Conservation (phyloP, 2,329 filamentous ascomycete genomes). For the Pyrenochaeta sp. region DNA sequence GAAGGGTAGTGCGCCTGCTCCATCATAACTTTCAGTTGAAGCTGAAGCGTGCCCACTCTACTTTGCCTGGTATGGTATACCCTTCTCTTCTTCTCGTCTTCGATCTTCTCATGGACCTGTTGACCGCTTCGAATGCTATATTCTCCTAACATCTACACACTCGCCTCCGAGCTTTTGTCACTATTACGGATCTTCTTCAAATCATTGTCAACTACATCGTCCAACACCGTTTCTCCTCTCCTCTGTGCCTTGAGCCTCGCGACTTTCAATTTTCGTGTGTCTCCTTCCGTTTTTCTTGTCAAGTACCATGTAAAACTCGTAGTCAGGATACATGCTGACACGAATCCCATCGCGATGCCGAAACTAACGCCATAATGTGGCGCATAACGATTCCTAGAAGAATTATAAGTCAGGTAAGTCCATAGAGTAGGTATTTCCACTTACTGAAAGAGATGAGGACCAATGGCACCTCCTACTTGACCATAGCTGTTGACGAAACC, state of each 20-base stretch:
- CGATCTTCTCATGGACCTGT: too few species aligned
- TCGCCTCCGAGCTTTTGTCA: neutral
- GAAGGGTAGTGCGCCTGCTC: too few species aligned
- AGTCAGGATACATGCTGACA: constrained; percentile 51
- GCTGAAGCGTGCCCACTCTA: too few species aligned
- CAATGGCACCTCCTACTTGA: constrained; percentile 57
- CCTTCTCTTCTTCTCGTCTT: too few species aligned
- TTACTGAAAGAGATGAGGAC: constrained; percentile 54
- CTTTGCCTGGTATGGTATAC: too few species aligned
- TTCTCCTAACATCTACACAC: neutral
- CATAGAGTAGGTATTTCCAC: neutral
- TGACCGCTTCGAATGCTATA: too few species aligned
- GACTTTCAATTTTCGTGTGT: constrained; percentile 38
- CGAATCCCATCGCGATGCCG: constrained; percentile 48
- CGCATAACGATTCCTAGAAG: constrained; percentile 46
- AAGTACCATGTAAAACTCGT: constrained; percentile 54
- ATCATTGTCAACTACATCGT: constrained; percentile 24
- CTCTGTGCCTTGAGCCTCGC: constrained; percentile 22
- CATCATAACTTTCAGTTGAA: too few species aligned
- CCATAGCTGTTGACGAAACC: constrained; percentile 55
- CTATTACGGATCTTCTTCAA: constrained; percentile 11
- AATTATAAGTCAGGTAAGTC: neutral
- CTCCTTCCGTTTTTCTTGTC: constrained; percentile 52
- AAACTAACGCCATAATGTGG: constrained; percentile 52
- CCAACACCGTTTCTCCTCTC: constrained; percentile 14